Conservation (phyloP, 192 early-diverging fungal genomes). For the Coemansia sp. region DNA sequence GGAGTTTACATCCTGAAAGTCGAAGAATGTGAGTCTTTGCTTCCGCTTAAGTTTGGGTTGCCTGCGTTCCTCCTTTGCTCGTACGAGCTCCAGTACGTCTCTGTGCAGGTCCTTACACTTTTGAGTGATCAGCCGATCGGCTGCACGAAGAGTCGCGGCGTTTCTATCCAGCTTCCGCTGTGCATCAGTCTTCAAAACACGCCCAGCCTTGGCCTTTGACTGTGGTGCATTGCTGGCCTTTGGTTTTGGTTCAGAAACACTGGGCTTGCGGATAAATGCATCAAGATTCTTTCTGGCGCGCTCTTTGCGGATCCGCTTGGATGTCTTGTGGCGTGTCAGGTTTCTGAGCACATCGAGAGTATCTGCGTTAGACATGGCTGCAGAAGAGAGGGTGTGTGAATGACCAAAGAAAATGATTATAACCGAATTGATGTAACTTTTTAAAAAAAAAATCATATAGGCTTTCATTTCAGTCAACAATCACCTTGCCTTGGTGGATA, state of each 20-base stretch:
- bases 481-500: neutral
- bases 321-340: conserved; percentile 27
- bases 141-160: conserved; percentile 20
- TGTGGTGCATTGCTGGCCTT: neutral
- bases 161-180: conserved; percentile 16
- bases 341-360: conserved; percentile 25
- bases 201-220: neutral
- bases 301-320: conserved; percentile 33
- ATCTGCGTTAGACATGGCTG: conserved; percentile 28
- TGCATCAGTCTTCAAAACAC: conserved; percentile 1
- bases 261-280: conserved; percentile 16
- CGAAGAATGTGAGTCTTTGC: conserved; percentile 34
- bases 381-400: neutral
- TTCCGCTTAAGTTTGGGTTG: conserved; percentile 26
- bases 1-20: conserved; percentile 38
- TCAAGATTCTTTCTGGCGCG: conserved; percentile 17
- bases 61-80: conserved; percentile 38
- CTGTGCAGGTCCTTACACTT: conserved; percentile 33
- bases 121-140: conserved; percentile 22
- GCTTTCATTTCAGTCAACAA: neutral
- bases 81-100: conserved; percentile 37
- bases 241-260: neutral
- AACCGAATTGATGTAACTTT: too few relatives aligned
- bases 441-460: too few relatives aligned
- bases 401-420: neutral